Base-by-base conservation (phyloP, 2,329 filamentous ascomycete species). In the Biscogniauxia mediterranea region DNA sequence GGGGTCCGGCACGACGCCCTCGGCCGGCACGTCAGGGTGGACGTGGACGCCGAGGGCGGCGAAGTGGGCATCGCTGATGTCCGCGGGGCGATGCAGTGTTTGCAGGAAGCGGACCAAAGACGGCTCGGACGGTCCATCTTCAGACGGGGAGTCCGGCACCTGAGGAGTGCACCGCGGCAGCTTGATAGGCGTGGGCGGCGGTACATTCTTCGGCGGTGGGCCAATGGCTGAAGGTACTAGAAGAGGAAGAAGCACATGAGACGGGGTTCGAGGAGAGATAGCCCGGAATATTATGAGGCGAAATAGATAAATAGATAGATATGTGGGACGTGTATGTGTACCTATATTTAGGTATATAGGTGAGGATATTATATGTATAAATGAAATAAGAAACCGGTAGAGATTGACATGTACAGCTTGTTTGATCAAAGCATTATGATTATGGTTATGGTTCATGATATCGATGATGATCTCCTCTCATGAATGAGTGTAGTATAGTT, bases 1-100 rank as follows among this genome's bases (percentile, higher is more conserved):
- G 15, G 79, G 69, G 63, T 86, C 81, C 3, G 86, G 86, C 57
- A 89, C 73, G 52, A 89, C 70, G 19, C 83, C 77, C 57, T 77
- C 70, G 13, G 78, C 66, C n/a, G 78, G 68, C 25, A 78, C 81
- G 71, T 87, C 79, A 28, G 79, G 69, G 64, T 80, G 80, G 66
- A 88, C 76, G 67, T 86, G 80, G 32, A 87, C 76, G 4, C 85
- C 85, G 46, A 89, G 78, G 11, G 85, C 85, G 61, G 82, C 78
- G 58, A 89, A 82, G 62, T 87, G 81, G 50, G 78, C 69, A 51
- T 81, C 71, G 26, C 70, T 73, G 61, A 85, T 74, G 58, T 85
- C 82, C 21, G 74, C 71, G 2, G 84, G 81, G 49, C 86, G 81
- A 57, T 84, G 79, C 26, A 86, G 81, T 32, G 74, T 75, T 68